Conservation (phyloP, 75 land plant species). For the Cunninghamia lanceolata region DNA sequence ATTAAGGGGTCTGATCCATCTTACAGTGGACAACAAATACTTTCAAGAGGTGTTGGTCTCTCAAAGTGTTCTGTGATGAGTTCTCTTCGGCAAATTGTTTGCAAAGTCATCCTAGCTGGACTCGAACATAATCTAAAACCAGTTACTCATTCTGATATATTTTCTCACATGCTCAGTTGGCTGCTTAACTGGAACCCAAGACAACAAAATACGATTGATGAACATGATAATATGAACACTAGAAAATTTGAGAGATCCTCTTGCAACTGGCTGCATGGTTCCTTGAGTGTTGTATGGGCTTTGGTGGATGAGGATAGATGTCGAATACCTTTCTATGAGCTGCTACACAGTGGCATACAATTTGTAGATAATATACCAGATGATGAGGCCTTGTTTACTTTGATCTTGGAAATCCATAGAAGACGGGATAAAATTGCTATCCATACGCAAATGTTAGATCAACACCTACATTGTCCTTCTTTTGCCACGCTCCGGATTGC, state of each 20-base stretch:
- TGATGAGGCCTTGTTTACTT: constrained; percentile 84
- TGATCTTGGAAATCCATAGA: constrained; percentile 89
- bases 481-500: constrained; percentile 80
- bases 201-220: constrained; percentile 42
- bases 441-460: constrained; percentile 96
- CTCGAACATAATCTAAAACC: constrained; percentile 83
- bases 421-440: constrained; percentile 94
- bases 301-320: constrained; percentile 82
- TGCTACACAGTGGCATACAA: constrained; percentile 84
- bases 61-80: constrained; percentile 34
- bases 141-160: constrained; percentile 70
- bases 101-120: constrained; percentile 74
- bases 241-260: constrained; percentile 52
- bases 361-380: constrained; percentile 89
- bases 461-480: constrained; percentile 94
- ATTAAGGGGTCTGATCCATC: constrained; percentile 48
- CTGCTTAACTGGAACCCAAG: constrained; percentile 68
- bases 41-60: constrained; percentile 21
- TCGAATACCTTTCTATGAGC: constrained; percentile 91
- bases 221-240: constrained; percentile 34
- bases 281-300: constrained; percentile 86
- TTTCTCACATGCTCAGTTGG: constrained; percentile 82
- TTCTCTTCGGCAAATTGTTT: constrained; percentile 77
- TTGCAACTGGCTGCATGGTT: constrained; percentile 73
- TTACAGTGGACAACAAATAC: constrained; percentile 20